Percentiles rank a stretch among this genome's conserved stretches.
Evolutionary conservation across 2,329 filamentous ascomycete genomes (phyloP).

Genomic region (Ophiostoma ips): DNA sequence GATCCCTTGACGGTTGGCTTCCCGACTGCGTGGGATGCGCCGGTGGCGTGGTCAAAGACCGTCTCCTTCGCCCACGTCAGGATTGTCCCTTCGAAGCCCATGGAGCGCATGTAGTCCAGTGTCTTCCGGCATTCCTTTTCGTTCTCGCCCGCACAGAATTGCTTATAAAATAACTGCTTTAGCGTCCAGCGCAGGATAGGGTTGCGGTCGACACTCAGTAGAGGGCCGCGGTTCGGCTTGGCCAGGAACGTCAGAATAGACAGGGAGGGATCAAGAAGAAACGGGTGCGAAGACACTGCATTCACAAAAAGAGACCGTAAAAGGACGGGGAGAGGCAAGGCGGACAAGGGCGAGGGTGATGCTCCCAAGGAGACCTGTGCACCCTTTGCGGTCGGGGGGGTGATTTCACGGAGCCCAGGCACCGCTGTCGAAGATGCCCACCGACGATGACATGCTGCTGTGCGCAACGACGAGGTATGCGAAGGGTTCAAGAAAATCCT

Average conservation of each 20-base stretch:
- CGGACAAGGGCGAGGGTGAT: neutral
- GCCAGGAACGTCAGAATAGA: neutral
- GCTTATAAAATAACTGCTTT: neutral
- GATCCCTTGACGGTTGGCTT: neutral
- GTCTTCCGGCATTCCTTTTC: neutral
- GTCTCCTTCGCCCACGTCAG: conserved; percentile 1
- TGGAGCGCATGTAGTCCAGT: neutral
- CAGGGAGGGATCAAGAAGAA: neutral
- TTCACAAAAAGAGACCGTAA: neutral
- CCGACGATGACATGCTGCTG: no score
- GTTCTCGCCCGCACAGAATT: conserved; percentile 1
- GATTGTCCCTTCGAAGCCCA: neutral
- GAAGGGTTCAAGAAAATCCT: no score
- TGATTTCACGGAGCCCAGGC: no score
- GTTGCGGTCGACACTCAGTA: neutral
- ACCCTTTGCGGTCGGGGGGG: no score
- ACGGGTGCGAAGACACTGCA: neutral
- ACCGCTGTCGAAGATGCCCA: no score
- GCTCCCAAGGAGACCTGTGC: no score
- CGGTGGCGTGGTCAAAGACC: neutral
- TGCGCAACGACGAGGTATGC: no score
- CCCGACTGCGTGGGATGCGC: neutral
- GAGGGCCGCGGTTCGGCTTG: neutral
- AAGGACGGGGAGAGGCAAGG: neutral
- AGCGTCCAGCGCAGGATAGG: neutral